A percentile compares a stretch with the other conserved stretches of the same genome.
Conservation (phyloP, 1,284 basidiomycete species). For the Volvariella volvacea region DNA sequence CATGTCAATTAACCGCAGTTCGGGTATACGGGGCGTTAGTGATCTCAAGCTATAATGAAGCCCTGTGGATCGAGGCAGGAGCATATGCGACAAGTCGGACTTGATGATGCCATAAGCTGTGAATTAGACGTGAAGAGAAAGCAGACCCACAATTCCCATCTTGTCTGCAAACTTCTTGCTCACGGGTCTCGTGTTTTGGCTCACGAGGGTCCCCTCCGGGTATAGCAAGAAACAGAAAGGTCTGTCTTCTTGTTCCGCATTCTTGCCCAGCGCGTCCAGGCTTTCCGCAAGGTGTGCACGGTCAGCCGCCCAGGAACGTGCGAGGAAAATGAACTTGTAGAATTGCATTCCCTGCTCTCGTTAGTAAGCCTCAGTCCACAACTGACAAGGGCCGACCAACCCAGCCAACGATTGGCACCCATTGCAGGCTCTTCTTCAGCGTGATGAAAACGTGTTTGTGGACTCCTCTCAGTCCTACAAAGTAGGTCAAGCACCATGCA, state of each 20-base stretch:
- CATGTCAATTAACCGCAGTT: slow-evolving; percentile 79
- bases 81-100: slow-evolving; percentile 72
- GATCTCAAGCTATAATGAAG: slow-evolving; percentile 82
- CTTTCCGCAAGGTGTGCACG: slow-evolving; percentile 52
- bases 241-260: slow-evolving; percentile 55
- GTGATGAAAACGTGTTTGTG: slow-evolving; percentile 81
- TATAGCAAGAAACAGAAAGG: slow-evolving; percentile 84
- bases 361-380: slow-evolving; percentile 8
- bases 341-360: slow-evolving; percentile 76
- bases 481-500: slow-evolving; percentile 82
- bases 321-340: slow-evolving; percentile 81
- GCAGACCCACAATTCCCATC: slow-evolving; percentile 70
- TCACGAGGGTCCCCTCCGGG: slow-evolving; percentile 90
- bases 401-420: slow-evolving; percentile 85
- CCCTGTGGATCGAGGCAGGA: slow-evolving; percentile 90
- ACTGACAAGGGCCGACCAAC: slow-evolving; percentile 40
- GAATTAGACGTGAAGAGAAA: neutral
- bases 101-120: slow-evolving; percentile 21
- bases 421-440: slow-evolving; percentile 84
- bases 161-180: slow-evolving; percentile 84
- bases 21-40: slow-evolving; percentile 70
- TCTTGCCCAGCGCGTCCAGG: slow-evolving; percentile 51
- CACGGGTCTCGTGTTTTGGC: slow-evolving; percentile 73
- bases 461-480: slow-evolving; percentile 52
- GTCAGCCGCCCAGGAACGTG: slow-evolving; percentile 84